phyloP scores from a whole-genome alignment of 352 stramenopile species.

The Phytopythium sindhum region DNA sequence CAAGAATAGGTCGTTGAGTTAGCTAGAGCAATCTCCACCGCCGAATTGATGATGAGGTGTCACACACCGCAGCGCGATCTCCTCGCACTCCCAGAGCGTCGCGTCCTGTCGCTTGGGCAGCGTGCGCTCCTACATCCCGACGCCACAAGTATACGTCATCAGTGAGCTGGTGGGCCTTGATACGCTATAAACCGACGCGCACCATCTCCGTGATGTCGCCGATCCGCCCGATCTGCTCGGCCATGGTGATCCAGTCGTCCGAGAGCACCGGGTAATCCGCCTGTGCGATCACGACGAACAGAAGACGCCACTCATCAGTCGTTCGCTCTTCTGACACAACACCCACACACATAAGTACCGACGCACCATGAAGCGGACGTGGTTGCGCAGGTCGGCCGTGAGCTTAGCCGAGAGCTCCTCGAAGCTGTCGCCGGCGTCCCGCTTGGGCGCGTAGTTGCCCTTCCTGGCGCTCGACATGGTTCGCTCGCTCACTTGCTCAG shows the following conservation, averaged over 20 bases:
- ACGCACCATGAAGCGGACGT: constrained; percentile 83
- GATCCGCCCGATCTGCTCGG: constrained; percentile 84
- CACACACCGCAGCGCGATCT: constrained; percentile 69
- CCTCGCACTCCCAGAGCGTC: constrained; percentile 90
- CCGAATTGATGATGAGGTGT: neutral
- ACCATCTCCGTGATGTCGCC: constrained; percentile 89
- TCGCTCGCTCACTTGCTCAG: neutral
- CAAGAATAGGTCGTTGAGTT: neutral
- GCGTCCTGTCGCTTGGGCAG: constrained; percentile 81
- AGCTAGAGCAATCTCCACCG: neutral
- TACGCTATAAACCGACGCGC: neutral
- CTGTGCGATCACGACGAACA: constrained; percentile 13
- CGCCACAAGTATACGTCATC: neutral
- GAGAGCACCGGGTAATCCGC: constrained; percentile 85
- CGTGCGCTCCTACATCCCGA: constrained; percentile 45
- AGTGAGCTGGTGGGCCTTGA: neutral
- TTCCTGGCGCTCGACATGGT: constrained; percentile 47
- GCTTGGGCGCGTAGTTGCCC: constrained; percentile 56
- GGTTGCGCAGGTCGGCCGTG: constrained; percentile 76
- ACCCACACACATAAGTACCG: neutral
- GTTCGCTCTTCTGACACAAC: neutral
- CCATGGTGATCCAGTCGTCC: constrained; percentile 87
- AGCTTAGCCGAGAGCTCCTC: constrained; percentile 86
- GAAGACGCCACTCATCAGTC: neutral
- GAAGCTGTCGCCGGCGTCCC: constrained; percentile 59